Evolutionary conservation across 352 stramenopile species (phyloP).

Genomic region (Phytophthora agathidicida): DNA sequence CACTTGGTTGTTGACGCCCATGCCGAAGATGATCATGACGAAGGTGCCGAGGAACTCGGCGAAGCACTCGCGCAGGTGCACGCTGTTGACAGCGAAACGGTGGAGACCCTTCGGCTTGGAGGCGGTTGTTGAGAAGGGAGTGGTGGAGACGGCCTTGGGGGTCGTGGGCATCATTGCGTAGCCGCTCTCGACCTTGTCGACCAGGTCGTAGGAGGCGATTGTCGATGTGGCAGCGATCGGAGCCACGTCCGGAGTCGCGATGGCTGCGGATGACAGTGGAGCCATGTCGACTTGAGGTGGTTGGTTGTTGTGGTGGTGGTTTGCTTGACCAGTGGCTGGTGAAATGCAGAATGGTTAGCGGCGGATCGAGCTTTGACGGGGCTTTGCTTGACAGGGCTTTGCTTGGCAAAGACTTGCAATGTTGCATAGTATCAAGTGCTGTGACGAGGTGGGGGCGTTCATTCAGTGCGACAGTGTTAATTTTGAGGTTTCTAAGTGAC

Average conservation of each 20-base stretch:
- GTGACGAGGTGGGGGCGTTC: neutral
- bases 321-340: conserved; percentile 21
- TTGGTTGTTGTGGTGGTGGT: conserved; percentile 1
- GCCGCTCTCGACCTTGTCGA: conserved; percentile 24
- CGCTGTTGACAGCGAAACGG: conserved; percentile 26
- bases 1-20: conserved; percentile 64
- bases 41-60: conserved; percentile 55
- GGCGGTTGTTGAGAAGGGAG: neutral
- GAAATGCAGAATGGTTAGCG: conserved; percentile 16
- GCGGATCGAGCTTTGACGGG: neutral
- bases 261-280: conserved; percentile 6
- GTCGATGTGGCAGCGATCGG: neutral
- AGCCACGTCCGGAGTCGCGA: conserved; percentile 8
- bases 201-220: conserved; percentile 20
- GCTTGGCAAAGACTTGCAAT: too few species aligned
- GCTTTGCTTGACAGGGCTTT: too few species aligned
- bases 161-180: conserved; percentile 15
- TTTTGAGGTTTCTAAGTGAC: conserved; percentile 1
- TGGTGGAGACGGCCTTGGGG: neutral
- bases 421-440: conserved; percentile 8
- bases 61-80: conserved; percentile 45
- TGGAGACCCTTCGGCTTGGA: neutral
- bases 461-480: neutral
- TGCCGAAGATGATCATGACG: conserved; percentile 60
- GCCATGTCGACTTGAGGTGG: conserved; percentile 8